Evolutionary conservation across 768 basidiomycete genomes (phyloP).

Genomic region (Pulveroboletus sp.): DNA sequence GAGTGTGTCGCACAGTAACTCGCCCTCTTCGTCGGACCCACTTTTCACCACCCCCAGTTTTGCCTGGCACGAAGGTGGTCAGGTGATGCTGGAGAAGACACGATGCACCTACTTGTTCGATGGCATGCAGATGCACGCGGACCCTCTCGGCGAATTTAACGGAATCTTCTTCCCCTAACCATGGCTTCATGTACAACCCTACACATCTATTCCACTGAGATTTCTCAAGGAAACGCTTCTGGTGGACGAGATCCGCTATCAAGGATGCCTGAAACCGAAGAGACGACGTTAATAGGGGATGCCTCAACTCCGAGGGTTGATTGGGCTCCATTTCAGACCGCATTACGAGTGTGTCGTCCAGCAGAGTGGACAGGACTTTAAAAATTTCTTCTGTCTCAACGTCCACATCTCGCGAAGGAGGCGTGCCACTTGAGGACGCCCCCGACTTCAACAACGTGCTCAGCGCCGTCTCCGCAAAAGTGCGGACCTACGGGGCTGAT

Average conservation of each 20-base stretch:
- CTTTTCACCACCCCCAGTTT: conserved; percentile 46
- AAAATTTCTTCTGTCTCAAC: conserved; percentile 57
- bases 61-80: conserved; percentile 39
- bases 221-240: conserved; percentile 50
- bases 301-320: conserved; percentile 50
- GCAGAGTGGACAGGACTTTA: conserved; percentile 52
- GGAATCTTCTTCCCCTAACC: conserved; percentile 54
- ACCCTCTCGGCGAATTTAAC: conserved; percentile 57
- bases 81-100: not conserved
- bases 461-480: conserved; percentile 84
- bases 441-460: conserved; percentile 79
- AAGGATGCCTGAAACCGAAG: conserved; percentile 72
- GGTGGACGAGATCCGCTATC: conserved; percentile 71
- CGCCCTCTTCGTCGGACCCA: conserved; percentile 65
- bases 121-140: conserved; percentile 67
- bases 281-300: conserved; percentile 52
- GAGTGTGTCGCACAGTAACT: conserved; percentile 85
- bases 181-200: conserved; percentile 66
- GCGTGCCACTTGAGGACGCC: conserved; percentile 69
- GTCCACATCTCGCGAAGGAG: conserved; percentile 67
- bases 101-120: conserved; percentile 55
- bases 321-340: conserved; percentile 44
- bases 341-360: conserved; percentile 47
- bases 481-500: conserved; percentile 60
- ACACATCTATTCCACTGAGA: conserved; percentile 67